Conservation (phyloP, 179 eudicot species). For the Silene vulgaris region DNA sequence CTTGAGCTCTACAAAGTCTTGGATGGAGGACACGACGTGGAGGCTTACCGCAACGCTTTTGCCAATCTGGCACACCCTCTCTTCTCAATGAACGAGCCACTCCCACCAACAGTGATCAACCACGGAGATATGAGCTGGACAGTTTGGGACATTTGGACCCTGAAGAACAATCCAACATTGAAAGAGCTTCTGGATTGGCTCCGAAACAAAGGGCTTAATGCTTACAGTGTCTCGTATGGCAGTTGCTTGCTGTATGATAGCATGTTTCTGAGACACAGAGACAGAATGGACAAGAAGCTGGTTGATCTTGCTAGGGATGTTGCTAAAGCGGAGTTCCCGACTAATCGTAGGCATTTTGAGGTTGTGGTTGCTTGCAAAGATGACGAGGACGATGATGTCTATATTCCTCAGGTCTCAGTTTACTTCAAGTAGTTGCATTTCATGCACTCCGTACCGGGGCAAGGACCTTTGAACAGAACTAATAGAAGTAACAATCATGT, state of each 20-base stretch:
- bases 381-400: slow-evolving; percentile 64
- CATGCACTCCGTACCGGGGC: background rate
- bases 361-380: slow-evolving; percentile 84
- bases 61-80: slow-evolving; percentile 86
- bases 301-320: slow-evolving; percentile 66
- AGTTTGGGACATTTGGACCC: slow-evolving; percentile 83
- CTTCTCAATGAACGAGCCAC: slow-evolving; percentile 88
- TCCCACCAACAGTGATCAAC: slow-evolving; percentile 72
- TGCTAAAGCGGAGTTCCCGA: slow-evolving; percentile 65
- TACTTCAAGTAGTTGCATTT: slow-evolving; percentile 33
- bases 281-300: slow-evolving; percentile 64
- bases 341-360: slow-evolving; percentile 63
- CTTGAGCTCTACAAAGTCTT: slow-evolving; percentile 85
- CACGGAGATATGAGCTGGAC: slow-evolving; percentile 92
- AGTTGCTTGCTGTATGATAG: slow-evolving; percentile 60
- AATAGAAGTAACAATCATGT: background rate
- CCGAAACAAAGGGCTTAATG: slow-evolving; percentile 43
- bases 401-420: slow-evolving; percentile 68
- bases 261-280: slow-evolving; percentile 74
- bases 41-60: slow-evolving; percentile 84
- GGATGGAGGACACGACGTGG: slow-evolving; percentile 62
- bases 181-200: slow-evolving; percentile 61
- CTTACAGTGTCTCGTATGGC: slow-evolving; percentile 59
- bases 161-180: slow-evolving; percentile 50
- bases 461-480: slow-evolving; percentile 17